phyloP scores from a whole-genome alignment of 306 rosid genomes.

The Vicia faba region DNA sequence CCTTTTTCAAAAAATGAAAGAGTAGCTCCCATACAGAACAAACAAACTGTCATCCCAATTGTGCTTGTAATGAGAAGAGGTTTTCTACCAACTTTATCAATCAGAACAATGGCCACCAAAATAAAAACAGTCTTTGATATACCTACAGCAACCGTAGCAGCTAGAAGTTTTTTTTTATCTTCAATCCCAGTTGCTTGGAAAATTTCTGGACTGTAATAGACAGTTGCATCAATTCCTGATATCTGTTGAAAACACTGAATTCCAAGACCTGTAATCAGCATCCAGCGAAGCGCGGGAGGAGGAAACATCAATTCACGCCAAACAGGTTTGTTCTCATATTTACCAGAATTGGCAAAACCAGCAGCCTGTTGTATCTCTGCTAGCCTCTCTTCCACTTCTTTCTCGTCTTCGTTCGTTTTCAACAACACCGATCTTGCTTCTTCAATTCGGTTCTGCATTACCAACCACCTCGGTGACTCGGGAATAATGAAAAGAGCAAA shows the following conservation, averaged over 20 bases:
- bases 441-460: conserved; percentile 69
- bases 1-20: conserved; percentile 61
- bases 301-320: conserved; percentile 75
- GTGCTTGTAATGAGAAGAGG: conserved; percentile 86
- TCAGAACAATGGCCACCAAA: conserved; percentile 69
- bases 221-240: conserved; percentile 94
- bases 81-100: conserved; percentile 83
- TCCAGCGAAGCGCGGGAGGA: conserved; percentile 69
- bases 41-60: conserved; percentile 89
- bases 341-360: conserved; percentile 51
- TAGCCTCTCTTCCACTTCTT: conserved; percentile 86
- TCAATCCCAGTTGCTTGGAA: conserved; percentile 69
- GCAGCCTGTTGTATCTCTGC: conserved; percentile 83
- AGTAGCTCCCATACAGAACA: conserved; percentile 60
- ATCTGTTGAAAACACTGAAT: conserved; percentile 96
- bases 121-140: conserved; percentile 76
- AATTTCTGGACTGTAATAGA: conserved; percentile 92
- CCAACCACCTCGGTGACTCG: conserved; percentile 94
- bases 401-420: conserved; percentile 73
- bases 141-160: conserved; percentile 91
- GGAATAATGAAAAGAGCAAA: conserved; percentile 86
- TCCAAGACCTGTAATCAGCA: conserved; percentile 87
- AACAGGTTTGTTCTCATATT: conserved; percentile 59
- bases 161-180: conserved; percentile 66
- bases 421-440: conserved; percentile 82